Base-by-base conservation (phyloP, 1,284 basidiomycete species). In the Lignosus rhinocerotis region DNA sequence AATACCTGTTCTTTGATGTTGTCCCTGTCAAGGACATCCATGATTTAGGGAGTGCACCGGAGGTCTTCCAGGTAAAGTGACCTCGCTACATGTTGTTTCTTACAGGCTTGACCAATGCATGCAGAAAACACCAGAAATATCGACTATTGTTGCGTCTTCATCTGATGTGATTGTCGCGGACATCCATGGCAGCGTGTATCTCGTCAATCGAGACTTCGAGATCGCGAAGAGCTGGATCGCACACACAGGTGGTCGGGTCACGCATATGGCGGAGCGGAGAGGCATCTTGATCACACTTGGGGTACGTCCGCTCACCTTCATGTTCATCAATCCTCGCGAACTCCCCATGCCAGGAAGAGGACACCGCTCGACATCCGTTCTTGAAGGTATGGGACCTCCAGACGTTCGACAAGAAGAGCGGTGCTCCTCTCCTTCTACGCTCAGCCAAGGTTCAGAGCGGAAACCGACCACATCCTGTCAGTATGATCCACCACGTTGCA, bases 381-480 rank as follows among this genome's bases (percentile, higher is more conserved):
- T 77, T 97, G 56, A 96, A 94, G 73, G 86, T 97, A 45, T 97
- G 94, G 94, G 92, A 95, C 71, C 73, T 97, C 21, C 80, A 84
- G 39, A 84, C 84, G 58, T 82, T 78, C n/a, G 90, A 93, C 70
- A 91, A 87, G 76, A 87, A 85, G 70, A 84, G 83, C 0, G 80
- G 80, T 38, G 74, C 80, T 1, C 92, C 94, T 6, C 72, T 80
- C 41, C 78, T 96, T 39, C 76, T 96, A 33, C 85, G 92, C 33
- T 92, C 88, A 14, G 81, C 84, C 2, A 91, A 93, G 68, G 81
- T 96, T 16, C 91, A 93, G 65, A 83, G 86, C 51, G 83, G 83
- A 21, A 88, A 85, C 59, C 83, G 90, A 49, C 92, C 92, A 0
- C 91, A 94, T 74, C 94, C 94, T 3, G 92, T 93, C 69, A 63